These are phyloP conservation scores for Gastrolobium villosum DNA, from an alignment of 306 rosid species.

Conservation along the genomic window DNA sequence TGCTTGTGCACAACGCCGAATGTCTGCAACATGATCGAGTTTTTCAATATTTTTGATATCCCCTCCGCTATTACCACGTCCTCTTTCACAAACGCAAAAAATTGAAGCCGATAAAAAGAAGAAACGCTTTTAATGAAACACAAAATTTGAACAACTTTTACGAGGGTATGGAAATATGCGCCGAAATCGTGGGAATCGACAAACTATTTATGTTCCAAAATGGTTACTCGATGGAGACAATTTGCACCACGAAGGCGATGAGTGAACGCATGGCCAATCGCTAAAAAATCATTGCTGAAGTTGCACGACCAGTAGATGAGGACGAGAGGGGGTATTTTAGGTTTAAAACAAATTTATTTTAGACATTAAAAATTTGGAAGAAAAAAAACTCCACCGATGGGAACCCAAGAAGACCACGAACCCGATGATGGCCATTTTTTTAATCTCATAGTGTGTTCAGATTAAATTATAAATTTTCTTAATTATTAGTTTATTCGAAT, in stretches of 20 bases:
- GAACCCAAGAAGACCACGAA: no score
- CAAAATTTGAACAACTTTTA: not conserved
- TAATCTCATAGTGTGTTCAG: no score
- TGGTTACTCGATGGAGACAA: slow-evolving; percentile 54
- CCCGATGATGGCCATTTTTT: no score
- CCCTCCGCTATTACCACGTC: slow-evolving; percentile 70
- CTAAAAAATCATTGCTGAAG: slow-evolving; percentile 89
- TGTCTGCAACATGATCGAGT: slow-evolving; percentile 72
- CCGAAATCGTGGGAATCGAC: slow-evolving; percentile 87
- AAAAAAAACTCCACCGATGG: no score
- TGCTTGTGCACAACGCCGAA: slow-evolving; percentile 70
- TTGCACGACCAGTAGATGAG: slow-evolving; percentile 94
- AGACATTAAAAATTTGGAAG: no score
- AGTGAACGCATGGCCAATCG: slow-evolving; percentile 76
- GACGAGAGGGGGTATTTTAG: slow-evolving; percentile 54
- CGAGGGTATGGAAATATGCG: slow-evolving; percentile 80
- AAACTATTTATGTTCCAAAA: slow-evolving; percentile 74
- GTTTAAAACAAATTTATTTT: no score
- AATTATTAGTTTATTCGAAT: no score
- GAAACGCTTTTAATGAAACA: no score
- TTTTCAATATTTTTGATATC: slow-evolving; percentile 62
- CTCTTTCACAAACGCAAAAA: slow-evolving; percentile 53
- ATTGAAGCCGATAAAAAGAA: not conserved
- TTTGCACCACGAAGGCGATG: slow-evolving; percentile 61
- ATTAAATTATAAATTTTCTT: no score